Evolutionary conservation across 2,329 filamentous ascomycete genomes (phyloP), one percentile per base, ranked within the genome.

Genomic region (Penicillium sp.): DNA sequence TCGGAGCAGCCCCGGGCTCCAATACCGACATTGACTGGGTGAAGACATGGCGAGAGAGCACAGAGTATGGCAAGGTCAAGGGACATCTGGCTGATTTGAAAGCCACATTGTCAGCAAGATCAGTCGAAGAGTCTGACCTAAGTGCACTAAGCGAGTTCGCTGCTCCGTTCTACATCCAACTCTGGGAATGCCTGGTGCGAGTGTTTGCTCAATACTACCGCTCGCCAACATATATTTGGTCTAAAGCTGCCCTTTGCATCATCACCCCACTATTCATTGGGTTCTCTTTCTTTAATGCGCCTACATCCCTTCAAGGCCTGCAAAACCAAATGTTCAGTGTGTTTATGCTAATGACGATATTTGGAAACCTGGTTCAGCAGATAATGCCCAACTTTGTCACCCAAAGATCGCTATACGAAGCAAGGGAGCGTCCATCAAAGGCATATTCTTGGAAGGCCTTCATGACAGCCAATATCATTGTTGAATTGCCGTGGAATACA

Each of bases 201-300:
- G 89, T 93, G 29, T 93, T 94, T 81, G 86, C 93, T 75, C 91
- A 94, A 75, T 94, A 93, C 83, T 96, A 91, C 91, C 89, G 92
- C 63, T 91, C 88, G 0, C 92, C 92, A 0, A 85, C 87, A 7
- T 95, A 96, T 80, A 91, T 96, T 75, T 66, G 92, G 80, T 88
- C 90, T 70, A 95, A 95, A 82, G 75, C 84, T 1, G 79, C 84
- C 1, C 86, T 94, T 17, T 91, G 89, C 72, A 78, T 48, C 11
- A 44, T 49, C 9, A 57, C 47, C 3, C 7, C 88, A 5, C 82
- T 95, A 7, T 95, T 93, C 75, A 91, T 95, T 71, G 91, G 91
- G 26, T 92, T 93, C 75, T 88, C 89, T 63, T 93, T 95, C 79
- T 91, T 86, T 82, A 84, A 87, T 21, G 88, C 90, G 0, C 84